Base-by-base conservation (phyloP, 176 grass and related monocot genomes). In the Hordeum vulgare region DNA sequence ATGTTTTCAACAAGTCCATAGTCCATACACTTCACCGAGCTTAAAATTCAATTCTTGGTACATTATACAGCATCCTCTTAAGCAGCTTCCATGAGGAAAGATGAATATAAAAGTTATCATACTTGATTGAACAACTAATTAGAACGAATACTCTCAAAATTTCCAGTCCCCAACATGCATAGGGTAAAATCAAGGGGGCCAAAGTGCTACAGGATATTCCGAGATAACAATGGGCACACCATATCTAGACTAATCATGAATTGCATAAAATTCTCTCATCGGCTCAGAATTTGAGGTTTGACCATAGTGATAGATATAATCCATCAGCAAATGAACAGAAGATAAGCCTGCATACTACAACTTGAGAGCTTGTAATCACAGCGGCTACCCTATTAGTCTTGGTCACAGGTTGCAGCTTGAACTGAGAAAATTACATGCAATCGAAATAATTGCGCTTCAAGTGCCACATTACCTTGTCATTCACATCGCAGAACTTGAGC, bases 401-500 rank as follows among this genome's bases (percentile, higher is more conserved):
- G 0, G 21, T 61, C 37, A 78, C 25, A 78, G 39, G 58, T 64
- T 13, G 14, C 77, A 4, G 35, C 14, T 62, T 42, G 36, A 11
- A 39, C 12, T 3, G 25, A 78, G 24, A 25, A 2, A 37, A 36
- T 23, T 11, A 13, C 18, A 56, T 29, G 6, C 12, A 28, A 59
- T 13, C 8, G 53, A 61, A 60, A 8, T 70, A 7, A 21, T 34
- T 45, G n/a, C 24, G 37, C 5, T 2, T 2, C 9, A 66, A 13
- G 72, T 31, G 54, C 1, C 69, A 51, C 23, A 47, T 73, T 91
- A 91, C 96, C 91, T 99, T 99, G 64, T 99, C 93, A 79, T 96
- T 99, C 29, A 99, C 91, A 83, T 92, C 89, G 36, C 96, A 96
- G 63, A 90, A 96, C 66, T 96, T 99, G 74, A 99, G 78, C 81